Conservation (phyloP, 306 rosid genomes). For the Mimosa pudica region DNA sequence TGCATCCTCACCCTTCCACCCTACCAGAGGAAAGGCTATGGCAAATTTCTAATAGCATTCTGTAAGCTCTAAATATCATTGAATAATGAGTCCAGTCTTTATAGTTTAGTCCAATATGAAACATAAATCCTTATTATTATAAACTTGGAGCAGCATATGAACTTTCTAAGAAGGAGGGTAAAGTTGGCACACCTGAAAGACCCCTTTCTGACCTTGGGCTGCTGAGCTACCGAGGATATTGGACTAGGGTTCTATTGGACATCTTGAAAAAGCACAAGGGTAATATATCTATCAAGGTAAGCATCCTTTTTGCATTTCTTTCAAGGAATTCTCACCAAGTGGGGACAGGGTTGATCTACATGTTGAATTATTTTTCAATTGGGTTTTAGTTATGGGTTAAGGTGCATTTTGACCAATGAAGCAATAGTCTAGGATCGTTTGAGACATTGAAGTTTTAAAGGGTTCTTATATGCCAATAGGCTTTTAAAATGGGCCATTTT, state of each 20-base stretch:
- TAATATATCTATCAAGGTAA: conserved; percentile 92
- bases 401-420: too few relatives aligned
- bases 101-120: conserved; percentile 19
- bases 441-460: too few relatives aligned
- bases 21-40: conserved; percentile 99
- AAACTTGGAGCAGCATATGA: conserved; percentile 80
- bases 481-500: too few relatives aligned
- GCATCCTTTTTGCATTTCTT: conserved; percentile 19
- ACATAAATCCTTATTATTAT: conserved; percentile 29
- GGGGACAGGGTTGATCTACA: background rate
- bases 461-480: too few relatives aligned
- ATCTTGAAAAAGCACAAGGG: conserved; percentile 96
- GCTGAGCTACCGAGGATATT: conserved; percentile 97
- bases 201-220: conserved; percentile 98
- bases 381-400: background rate
- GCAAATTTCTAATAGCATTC: conserved; percentile 95
- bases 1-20: conserved; percentile 99
- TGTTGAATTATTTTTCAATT: conserved; percentile 4
- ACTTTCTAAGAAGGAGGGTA: conserved; percentile 96
- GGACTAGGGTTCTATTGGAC: conserved; percentile 97
- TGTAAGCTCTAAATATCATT: conserved; percentile 58
- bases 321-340: background rate
- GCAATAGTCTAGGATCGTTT: too few relatives aligned
- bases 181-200: conserved; percentile 98
- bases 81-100: background rate